These are phyloP conservation scores for Venturia effusa DNA, from an alignment of 2,329 filamentous ascomycete species.

Conservation along the genomic window DNA sequence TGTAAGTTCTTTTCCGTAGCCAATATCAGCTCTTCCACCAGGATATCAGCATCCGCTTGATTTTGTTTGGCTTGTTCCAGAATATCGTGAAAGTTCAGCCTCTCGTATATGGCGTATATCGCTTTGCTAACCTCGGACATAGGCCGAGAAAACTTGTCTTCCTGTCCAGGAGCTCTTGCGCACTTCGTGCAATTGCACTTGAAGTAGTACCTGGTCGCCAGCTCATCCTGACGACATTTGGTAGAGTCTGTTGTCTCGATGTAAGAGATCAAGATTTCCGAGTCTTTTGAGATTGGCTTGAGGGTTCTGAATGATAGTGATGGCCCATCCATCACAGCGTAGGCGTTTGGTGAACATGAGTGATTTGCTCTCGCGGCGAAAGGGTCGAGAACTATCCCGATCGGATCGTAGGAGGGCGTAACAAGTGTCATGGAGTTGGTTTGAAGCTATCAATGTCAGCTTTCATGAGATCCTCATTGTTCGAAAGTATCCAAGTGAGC, in stretches of 20 bases:
- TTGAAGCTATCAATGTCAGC: background rate
- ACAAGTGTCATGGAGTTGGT: conserved; percentile 49
- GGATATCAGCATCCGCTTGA: conserved; percentile 10
- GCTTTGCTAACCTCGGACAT: conserved; percentile 19
- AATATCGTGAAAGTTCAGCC: conserved; percentile 10
- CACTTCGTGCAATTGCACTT: conserved; percentile 46
- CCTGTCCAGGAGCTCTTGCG: conserved; percentile 18
- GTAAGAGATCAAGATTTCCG: conserved; percentile 53
- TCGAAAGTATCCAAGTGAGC: background rate
- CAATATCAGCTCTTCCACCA: conserved; percentile 1
- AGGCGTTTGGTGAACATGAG: conserved; percentile 50
- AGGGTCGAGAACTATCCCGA: conserved; percentile 50
- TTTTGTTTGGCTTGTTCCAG: conserved; percentile 13
- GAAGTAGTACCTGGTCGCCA: conserved; percentile 48
- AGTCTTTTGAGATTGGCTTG: conserved; percentile 39
- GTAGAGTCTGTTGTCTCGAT: conserved; percentile 45
- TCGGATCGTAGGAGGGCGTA: conserved; percentile 42
- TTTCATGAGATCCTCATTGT: background rate
- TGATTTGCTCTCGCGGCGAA: conserved; percentile 47
- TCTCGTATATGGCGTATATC: conserved; percentile 16
- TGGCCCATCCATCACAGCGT: conserved; percentile 45
- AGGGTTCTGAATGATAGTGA: conserved; percentile 41
- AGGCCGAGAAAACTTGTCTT: conserved; percentile 32
- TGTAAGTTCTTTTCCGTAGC: background rate
- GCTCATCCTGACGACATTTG: conserved; percentile 39